A percentile compares a stretch with the other conserved stretches of the same genome.
Evolutionary conservation across 768 basidiomycete species (phyloP).

Genomic region (Boletus pseudo-olivaceus): DNA sequence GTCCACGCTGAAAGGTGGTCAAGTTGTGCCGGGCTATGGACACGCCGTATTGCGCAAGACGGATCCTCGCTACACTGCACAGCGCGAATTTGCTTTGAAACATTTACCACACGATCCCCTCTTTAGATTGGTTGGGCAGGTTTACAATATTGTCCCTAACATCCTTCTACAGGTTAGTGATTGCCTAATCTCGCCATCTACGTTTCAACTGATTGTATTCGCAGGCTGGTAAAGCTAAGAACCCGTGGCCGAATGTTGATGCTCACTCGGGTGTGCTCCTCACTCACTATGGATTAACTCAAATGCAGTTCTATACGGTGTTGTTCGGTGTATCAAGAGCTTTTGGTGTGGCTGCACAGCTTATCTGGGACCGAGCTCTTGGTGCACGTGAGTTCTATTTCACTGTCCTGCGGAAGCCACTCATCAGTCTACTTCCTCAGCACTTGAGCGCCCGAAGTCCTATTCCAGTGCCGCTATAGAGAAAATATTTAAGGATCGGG

Average conservation of each 20-base stretch:
- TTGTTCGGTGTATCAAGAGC: slow-evolving; percentile 96
- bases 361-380: slow-evolving; percentile 92
- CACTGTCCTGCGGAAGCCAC: too few relatives aligned
- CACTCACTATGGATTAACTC: slow-evolving; percentile 78
- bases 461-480: slow-evolving; percentile 79
- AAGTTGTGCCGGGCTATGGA: slow-evolving; percentile 92
- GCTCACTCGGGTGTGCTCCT: slow-evolving; percentile 92
- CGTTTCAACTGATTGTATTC: neutral
- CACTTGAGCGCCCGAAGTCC: slow-evolving; percentile 89
- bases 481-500: slow-evolving; percentile 62
- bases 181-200: neutral
- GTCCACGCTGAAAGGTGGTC: slow-evolving; percentile 88
- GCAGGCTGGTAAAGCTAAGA: slow-evolving; percentile 88
- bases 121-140: slow-evolving; percentile 91
- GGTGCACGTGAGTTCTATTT: slow-evolving; percentile 70
- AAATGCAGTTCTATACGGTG: slow-evolving; percentile 98
- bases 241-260: slow-evolving; percentile 97
- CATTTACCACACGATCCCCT: slow-evolving; percentile 83
- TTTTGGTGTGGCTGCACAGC: slow-evolving; percentile 83
- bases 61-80: slow-evolving; percentile 89
- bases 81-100: slow-evolving; percentile 85
- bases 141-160: slow-evolving; percentile 84
- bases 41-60: slow-evolving; percentile 87
- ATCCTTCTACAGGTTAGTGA: slow-evolving; percentile 74
- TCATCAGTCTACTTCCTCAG: slow-evolving; percentile 31